These are phyloP conservation scores for Cladochytrium tenue DNA, from an alignment of 371 early-diverging fungal genomes.

Conservation along the genomic window DNA sequence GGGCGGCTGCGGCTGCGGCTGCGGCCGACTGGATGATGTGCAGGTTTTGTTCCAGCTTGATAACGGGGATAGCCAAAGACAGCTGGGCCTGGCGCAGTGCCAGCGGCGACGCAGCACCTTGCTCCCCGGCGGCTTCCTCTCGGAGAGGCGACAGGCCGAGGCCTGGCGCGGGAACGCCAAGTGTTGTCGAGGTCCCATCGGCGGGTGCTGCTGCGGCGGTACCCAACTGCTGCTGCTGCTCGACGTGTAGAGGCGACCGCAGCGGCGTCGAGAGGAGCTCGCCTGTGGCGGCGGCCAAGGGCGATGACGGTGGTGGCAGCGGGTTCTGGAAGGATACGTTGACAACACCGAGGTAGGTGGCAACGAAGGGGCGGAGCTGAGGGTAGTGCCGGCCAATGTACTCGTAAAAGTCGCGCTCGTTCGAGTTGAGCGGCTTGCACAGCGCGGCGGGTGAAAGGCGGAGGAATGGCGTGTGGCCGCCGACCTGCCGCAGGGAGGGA, in stretches of 20 bases:
- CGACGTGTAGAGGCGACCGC: no score
- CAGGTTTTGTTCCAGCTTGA: constrained; percentile 28
- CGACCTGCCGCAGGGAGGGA: constrained; percentile 29
- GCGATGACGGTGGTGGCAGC: not conserved
- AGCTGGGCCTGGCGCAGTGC: constrained; percentile 4
- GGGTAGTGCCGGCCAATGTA: constrained; percentile 72
- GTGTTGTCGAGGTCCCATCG: no score
- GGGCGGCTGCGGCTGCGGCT: constrained; percentile 8
- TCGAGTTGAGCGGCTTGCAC: constrained; percentile 76
- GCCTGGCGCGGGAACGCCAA: no score
- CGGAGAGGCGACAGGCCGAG: no score
- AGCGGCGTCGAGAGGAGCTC: no score
- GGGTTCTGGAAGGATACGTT: constrained; percentile 70
- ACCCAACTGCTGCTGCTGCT: no score
- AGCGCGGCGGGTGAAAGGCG: constrained; percentile 77
- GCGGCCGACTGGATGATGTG: constrained; percentile 12
- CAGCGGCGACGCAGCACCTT: no score
- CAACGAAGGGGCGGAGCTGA: constrained; percentile 75
- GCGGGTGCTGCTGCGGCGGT: no score
- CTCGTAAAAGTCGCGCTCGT: constrained; percentile 85
- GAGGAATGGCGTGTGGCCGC: constrained; percentile 78
- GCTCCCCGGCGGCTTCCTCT: no score
- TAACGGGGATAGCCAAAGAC: constrained; percentile 26
- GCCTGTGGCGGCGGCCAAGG: constrained; percentile 6
- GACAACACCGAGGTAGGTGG: constrained; percentile 84